Base-by-base conservation (phyloP, 2,329 filamentous ascomycete genomes). In the Tothia fuscella region DNA sequence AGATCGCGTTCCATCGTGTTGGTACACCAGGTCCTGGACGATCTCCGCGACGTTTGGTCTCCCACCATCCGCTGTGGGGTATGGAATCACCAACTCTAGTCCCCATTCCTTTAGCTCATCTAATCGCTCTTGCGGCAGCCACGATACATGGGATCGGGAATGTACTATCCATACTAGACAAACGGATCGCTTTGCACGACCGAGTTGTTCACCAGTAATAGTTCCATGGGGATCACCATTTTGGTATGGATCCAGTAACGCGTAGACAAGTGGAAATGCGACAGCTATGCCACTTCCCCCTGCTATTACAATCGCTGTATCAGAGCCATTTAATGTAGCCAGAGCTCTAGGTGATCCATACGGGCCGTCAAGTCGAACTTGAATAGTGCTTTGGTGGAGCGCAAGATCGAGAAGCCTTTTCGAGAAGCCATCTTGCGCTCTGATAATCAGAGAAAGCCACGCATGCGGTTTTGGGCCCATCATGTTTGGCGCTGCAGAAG, bases 251-350 rank as follows among this genome's bases (percentile, higher is more conserved):
- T 51, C 37, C 0, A 67, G 53, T 1, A 76, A 53, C n/a, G 68
- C 61, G 61, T 72, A 75, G 1, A 73, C 61, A 2, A 81, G 59
- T 0, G 76, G 76, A 51, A 77, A 78, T 0, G 70, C 68, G 19
- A 80, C 76, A 2, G 76, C 77, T 33, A 81, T 77, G 4, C 77
- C 78, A 21, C 72, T 76, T 0, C 78, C 78, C 3, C 77, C 76
- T 1, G 76, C 76, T 6, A 82, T 61, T 9, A 81, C 53, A 3
- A 81, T 55, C 0, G 69, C 65, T 0, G 67, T 62, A 29, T 68
- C 60, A 13, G 66, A 63, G 12, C 61, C 58, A 6, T 64, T 62
- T 2, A 80, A 61, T 51, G 74, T 64, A 14, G 69, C 57, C 13
- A 76, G 59, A 0, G 75, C 71, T 48, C 73, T 68, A 0, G 63